phyloP scores from a whole-genome alignment of 164 flowering plant species.

The Stephania yunnanensis region DNA sequence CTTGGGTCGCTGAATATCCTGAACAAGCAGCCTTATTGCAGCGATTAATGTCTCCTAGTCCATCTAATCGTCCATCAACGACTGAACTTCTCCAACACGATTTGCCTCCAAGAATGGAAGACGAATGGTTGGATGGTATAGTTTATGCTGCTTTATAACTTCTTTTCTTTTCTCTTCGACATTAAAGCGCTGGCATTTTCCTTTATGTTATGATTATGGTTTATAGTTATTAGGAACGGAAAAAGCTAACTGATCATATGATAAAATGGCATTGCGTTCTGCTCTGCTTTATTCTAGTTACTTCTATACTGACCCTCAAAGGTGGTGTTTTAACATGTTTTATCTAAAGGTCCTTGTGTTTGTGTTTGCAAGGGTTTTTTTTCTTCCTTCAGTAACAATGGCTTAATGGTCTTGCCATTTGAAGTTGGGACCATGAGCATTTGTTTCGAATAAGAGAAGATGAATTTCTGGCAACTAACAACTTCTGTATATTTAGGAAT shows the following conservation, averaged over 20 bases:
- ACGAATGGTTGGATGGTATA: slow-evolving; percentile 77
- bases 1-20: slow-evolving; percentile 77
- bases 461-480: too few species aligned
- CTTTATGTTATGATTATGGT: not conserved
- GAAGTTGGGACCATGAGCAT: not conserved
- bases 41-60: slow-evolving; percentile 78
- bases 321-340: not conserved
- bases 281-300: not conserved
- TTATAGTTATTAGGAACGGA: not conserved
- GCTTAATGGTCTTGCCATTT: too few species aligned
- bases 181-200: not conserved
- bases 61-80: slow-evolving; percentile 93
- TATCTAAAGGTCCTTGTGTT: too few species aligned
- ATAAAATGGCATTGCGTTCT: not conserved
- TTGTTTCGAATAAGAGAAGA: not conserved
- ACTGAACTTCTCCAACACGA: slow-evolving; percentile 64
- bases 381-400: too few species aligned
- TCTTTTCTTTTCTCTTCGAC: not conserved
- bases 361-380: too few species aligned
- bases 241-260: not conserved
- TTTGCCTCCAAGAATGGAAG: slow-evolving; percentile 90
- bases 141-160: not conserved
- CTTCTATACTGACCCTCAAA: not conserved
- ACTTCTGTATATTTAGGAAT: too few species aligned
- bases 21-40: slow-evolving; percentile 70